Base-by-base conservation (phyloP, 768 basidiomycete genomes). In the Amanita rimosa region DNA sequence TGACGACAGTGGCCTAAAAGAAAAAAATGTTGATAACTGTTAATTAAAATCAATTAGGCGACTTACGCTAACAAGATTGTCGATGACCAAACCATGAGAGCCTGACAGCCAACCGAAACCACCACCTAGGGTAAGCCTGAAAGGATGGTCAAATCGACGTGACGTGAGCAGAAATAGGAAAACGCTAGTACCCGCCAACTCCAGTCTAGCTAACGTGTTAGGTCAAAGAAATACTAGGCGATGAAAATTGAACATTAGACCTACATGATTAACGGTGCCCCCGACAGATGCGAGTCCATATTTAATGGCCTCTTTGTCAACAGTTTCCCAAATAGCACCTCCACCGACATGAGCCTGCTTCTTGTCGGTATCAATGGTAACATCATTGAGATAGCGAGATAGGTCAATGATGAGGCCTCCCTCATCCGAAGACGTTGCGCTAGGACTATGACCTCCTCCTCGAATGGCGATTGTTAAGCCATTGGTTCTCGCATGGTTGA, bases 21-120 rank as follows among this genome's bases (percentile, higher is more conserved):
- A 22, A 24, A 22, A 24, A 24, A 24, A 24, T n/a, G 29, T 34
- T 40, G n/a, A 26, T 4, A 36, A 42, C 21, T 36, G 13, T 11
- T 9, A n/a, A 8, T 21, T 4, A 24, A 9, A 34, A 50, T 26
- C 16, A 7, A 50, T 24, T 6, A 37, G 26, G 4, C 13, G 21
- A 35, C 55, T 27, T 51, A 69, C 64, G 53, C 66, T 61, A 5
- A 64, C 55, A 31, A 77, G 62, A 44, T 77, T 78, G 53, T 78
- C 76, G 50, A 75, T 60, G 1, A 59, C 66, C 16, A 77, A 55
- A 5, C 76, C 76, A 59, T 69, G 58, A 52, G 63, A 46, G 53
- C 66, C 64, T 34, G 64, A 69, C 7, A 79, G 67, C 65, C 65
- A 76, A 11, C 78, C 78, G 49, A 68, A 75, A 2, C 78, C 78